Base-by-base conservation (phyloP, 2,329 filamentous ascomycete genomes). In the Verticillium klebahnii region DNA sequence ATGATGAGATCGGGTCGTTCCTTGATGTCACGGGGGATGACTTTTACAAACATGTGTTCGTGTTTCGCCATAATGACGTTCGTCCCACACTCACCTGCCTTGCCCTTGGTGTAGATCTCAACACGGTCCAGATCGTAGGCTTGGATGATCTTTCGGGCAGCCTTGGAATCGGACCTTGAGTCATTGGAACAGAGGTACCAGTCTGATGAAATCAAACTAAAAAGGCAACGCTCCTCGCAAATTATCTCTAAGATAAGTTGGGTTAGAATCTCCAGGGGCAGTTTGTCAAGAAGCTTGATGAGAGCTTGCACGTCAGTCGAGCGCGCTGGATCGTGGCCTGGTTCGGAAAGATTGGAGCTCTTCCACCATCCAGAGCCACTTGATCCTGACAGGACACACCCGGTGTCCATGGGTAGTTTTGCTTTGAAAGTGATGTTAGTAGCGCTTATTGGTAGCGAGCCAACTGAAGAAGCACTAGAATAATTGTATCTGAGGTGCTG, bases 131-230 rank as follows among this genome's bases (percentile, higher is more conserved):
- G 34, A 34, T 60, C 62, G 45, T 62, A 65, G 5, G 54, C 37
- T 14, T 7, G n/a, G 29, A 62, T 62, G n/a, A 65, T 36, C 34
- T 36, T 14, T 9, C 9, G 34, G 34, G 45, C 7, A 55, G 36
- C 14, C 12, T n/a, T 11, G 8, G 14, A 8, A 11, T 11, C 5
- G 40, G 60, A 3, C 8, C 12, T 58, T 12, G 50, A 19, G 25
- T 32, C 52, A 40, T 62, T 50, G 9, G 56, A 17, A 60, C 64
- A 65, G 31, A 65, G 36, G 29, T 23, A 37, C 60, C 64, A 65
- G 19, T 64, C 60, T 3, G 62, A 58, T 2, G 60, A 54, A 29
- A 65, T 64, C 19, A 64, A 29, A 6, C 56, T 56, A 14, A 64
- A 39, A 60, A 57, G 25, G 29, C 64, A 65, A 50, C 31, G 52